A percentile compares a stretch with the other conserved stretches of the same genome.
phyloP scores from a whole-genome alignment of 2,329 filamentous ascomycete genomes.

The Diaporthe ilicicola region DNA sequence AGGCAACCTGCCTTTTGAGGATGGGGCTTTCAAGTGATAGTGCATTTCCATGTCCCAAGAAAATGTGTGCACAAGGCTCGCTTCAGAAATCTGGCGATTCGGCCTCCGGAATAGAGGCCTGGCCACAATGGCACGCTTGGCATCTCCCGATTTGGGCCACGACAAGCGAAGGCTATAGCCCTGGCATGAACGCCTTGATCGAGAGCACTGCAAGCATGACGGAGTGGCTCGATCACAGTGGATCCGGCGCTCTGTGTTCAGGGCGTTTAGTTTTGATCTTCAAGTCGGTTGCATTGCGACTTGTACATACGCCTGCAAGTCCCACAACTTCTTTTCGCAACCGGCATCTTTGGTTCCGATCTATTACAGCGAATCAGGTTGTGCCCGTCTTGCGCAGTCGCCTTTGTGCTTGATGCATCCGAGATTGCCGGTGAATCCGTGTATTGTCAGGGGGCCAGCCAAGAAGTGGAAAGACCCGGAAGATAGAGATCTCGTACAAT shows the following conservation, averaged over 20 bases:
- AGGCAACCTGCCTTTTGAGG: not conserved
- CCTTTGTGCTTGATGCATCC: too few species aligned
- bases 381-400: not conserved
- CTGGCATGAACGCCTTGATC: not conserved
- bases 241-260: not conserved
- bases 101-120: not conserved
- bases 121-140: not conserved
- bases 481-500: not conserved
- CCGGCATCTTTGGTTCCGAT: not conserved
- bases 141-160: not conserved
- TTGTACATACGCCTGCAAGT: not conserved
- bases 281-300: not conserved
- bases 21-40: not conserved
- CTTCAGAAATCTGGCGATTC: not conserved
- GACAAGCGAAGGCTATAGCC: not conserved
- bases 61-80: not conserved
- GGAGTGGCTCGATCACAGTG: not conserved
- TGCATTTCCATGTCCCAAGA: slow-evolving; percentile 3
- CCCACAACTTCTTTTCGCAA: not conserved
- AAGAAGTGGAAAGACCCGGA: too few species aligned
- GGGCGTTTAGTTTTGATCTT: not conserved
- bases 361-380: too few species aligned
- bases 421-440: too few species aligned
- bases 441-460: too few species aligned
- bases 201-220: not conserved